Evolutionary conservation across 140 eudicot species (phyloP), one percentile per base, ranked within the genome.

Genomic region (Erigeron philadelphicus): DNA sequence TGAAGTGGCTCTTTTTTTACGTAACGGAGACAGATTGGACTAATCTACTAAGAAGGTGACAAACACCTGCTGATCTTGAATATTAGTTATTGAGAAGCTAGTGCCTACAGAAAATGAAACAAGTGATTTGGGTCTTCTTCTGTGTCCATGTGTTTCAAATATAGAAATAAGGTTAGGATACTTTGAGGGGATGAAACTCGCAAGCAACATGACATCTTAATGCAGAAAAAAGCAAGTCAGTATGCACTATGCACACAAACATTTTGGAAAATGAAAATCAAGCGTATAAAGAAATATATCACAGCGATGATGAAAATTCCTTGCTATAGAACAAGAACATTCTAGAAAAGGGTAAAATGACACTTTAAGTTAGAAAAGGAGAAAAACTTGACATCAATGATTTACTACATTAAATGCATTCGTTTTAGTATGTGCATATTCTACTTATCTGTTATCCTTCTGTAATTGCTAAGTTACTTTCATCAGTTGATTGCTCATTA

Each of bases 41-140:
- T 31, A 31, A 31, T 31, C 38, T 31, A 41, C 41, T 41, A 40
- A 68, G 49, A 68, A 56, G 15, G 64, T 52, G 53, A 56, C 73
- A 52, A 53, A 16, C 13, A 41, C 48, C 10, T 53, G 73, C 41
- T 12, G 41, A 53, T 19, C 42, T 38, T 13, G 9, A 55, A 55
- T 56, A 12, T 11, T 69, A 69, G 40, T 11, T 41, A 41, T 41
- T 43, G 11, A 18, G 53, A 11, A 13, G 43, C 10, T 17, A 8
- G 68, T 63, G 13, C 53, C 16, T 5, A 5, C 0, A 41, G 31
- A 31, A 63, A 10, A 61, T 16, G 62, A 18, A 16, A 54, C 11
- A 69, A 40, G 54, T 55, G 43, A 54, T 38, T 18, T 53, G 54
- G 47, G 38, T 31, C 38, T 31, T 31, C 38, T 31, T 31, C 5